phyloP scores from a whole-genome alignment of 345 rosid species.

The Diplotaxis tenuifolia region DNA sequence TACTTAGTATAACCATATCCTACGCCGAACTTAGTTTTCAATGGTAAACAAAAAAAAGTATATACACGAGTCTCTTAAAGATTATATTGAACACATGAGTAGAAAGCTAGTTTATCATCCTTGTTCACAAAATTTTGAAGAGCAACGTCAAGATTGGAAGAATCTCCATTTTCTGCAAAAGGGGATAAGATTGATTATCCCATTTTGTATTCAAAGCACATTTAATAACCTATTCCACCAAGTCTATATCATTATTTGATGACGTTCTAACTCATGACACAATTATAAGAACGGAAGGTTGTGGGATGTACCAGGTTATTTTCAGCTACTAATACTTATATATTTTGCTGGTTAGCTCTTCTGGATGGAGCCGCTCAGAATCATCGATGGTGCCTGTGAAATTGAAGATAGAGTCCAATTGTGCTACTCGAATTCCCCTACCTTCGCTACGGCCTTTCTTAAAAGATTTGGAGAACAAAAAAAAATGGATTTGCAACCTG shows the following conservation, averaged over 20 bases:
- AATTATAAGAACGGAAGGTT: constrained; percentile 10
- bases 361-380: constrained; percentile 89
- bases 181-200: constrained; percentile 23
- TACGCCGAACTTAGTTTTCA: not conserved
- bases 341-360: constrained; percentile 94
- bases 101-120: too few relatives aligned
- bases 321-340: constrained; percentile 97
- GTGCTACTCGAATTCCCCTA: constrained; percentile 22
- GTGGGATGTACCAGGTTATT: constrained; percentile 69
- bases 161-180: constrained; percentile 92
- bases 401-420: constrained; percentile 20
- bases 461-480: constrained; percentile 78
- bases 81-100: constrained; percentile 77
- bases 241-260: constrained; percentile 3
- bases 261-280: constrained; percentile 1
- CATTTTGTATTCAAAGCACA: constrained; percentile 16
- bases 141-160: constrained; percentile 91
- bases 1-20: not conserved
- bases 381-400: constrained; percentile 68
- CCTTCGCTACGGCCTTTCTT: constrained; percentile 61
- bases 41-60: not conserved
- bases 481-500: constrained; percentile 96
- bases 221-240: constrained; percentile 9
- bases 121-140: constrained; percentile 91
- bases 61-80: too few relatives aligned